phyloP scores from a whole-genome alignment of 2,329 filamentous ascomycete species.

The Cladobotryum protrusum region DNA sequence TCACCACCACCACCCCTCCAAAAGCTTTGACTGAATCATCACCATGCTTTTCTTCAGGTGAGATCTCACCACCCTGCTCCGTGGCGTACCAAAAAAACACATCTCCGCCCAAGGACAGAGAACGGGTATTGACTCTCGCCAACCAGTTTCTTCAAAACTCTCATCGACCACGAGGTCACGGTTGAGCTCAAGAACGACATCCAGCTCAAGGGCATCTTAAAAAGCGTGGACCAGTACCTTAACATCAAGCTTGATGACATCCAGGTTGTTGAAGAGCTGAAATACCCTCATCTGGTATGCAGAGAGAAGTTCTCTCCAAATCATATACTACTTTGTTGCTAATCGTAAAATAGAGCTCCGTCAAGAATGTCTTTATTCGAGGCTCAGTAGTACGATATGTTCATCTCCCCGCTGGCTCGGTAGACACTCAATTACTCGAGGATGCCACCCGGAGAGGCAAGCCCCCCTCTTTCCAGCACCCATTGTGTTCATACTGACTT shows the following conservation, averaged over 20 bases:
- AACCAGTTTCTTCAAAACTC: constrained; percentile 93
- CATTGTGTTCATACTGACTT: not conserved
- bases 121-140: not conserved
- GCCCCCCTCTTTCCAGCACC: constrained; percentile 14
- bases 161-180: constrained; percentile 94
- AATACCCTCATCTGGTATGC: constrained; percentile 84
- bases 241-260: constrained; percentile 99
- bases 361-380: constrained; percentile 94
- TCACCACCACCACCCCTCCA: not conserved
- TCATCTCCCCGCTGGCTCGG: constrained; percentile 72
- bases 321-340: not conserved
- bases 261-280: constrained; percentile 82
- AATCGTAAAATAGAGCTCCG: constrained; percentile 49
- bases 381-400: constrained; percentile 92
- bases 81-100: not conserved
- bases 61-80: constrained; percentile 1
- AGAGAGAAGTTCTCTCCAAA: not conserved
- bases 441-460: constrained; percentile 84
- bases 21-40: constrained; percentile 1
- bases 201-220: constrained; percentile 88
- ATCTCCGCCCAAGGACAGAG: no score
- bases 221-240: constrained; percentile 97
- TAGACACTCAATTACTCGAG: constrained; percentile 81
- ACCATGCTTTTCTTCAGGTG: constrained; percentile 44
- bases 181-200: constrained; percentile 99